These are phyloP conservation scores for Cladorrhinum sp. DNA, from an alignment of 2,329 filamentous ascomycete genomes.

Conservation along the genomic window DNA sequence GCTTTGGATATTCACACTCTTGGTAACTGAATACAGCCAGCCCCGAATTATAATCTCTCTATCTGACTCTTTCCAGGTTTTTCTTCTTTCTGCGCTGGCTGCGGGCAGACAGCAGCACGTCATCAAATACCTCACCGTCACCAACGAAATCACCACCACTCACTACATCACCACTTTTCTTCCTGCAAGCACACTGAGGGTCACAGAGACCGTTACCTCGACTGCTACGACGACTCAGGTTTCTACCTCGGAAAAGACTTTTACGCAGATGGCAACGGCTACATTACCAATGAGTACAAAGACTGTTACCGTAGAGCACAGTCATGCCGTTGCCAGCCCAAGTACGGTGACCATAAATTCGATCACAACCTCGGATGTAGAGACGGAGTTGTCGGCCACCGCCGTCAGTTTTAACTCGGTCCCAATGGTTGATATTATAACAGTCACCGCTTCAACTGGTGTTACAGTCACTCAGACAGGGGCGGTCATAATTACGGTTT, in stretches of 20 bases:
- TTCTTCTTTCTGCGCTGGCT: neutral
- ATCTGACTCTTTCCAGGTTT: neutral
- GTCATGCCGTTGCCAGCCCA: too few relatives aligned
- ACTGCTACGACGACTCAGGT: neutral
- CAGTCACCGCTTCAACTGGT: too few relatives aligned
- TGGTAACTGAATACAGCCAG: neutral
- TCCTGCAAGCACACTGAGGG: neutral
- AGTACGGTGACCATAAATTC: too few relatives aligned
- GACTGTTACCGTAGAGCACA: neutral
- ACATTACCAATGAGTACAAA: too few relatives aligned
- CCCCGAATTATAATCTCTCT: neutral
- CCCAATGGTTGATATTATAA: too few relatives aligned
- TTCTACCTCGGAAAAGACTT: too few relatives aligned
- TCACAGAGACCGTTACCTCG: neutral
- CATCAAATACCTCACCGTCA: neutral
- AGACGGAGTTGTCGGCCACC: too few relatives aligned
- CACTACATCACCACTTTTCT: neutral
- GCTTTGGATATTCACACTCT: neutral
- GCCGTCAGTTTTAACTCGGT: too few relatives aligned
- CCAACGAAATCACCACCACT: neutral
- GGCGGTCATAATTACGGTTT: too few relatives aligned
- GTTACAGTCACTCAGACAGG: too few relatives aligned
- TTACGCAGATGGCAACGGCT: neutral
- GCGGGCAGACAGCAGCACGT: neutral
- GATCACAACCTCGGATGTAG: too few relatives aligned